A percentile compares a stretch with the other conserved stretches of the same genome.
Conservation (phyloP, 2,329 filamentous ascomycete genomes). For the Thielaviopsis musarum region DNA sequence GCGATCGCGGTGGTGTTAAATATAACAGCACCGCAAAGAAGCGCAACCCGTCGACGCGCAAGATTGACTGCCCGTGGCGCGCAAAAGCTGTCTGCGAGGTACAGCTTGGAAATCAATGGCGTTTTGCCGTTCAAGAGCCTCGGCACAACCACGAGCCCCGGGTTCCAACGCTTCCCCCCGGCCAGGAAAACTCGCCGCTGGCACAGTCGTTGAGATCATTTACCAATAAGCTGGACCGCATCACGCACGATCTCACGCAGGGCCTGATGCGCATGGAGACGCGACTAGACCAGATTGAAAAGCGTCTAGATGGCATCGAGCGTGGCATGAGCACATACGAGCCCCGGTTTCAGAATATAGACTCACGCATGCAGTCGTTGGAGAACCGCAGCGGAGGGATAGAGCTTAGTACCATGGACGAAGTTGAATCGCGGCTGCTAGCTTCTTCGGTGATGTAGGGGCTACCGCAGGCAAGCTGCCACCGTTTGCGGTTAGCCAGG, state of each 20-base stretch:
- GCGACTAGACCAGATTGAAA: conserved; percentile 34
- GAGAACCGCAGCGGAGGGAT: conserved; percentile 17
- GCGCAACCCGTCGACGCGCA: conserved; percentile 45
- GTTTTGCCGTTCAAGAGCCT: conserved; percentile 43
- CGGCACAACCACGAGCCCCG: conserved; percentile 46
- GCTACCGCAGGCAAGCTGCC: not conserved
- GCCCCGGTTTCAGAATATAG: conserved; percentile 28
- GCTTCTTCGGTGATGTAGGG: conserved; percentile 15
- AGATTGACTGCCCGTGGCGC: conserved; percentile 46
- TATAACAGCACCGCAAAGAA: conserved; percentile 50
- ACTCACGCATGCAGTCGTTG: conserved; percentile 25
- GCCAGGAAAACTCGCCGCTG: conserved; percentile 40
- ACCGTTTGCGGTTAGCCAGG: too few relatives aligned
- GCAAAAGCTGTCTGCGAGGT: conserved; percentile 49
- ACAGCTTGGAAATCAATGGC: conserved; percentile 45
- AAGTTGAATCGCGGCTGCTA: conserved; percentile 27
- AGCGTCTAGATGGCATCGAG: conserved; percentile 38
- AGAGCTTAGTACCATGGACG: conserved; percentile 25
- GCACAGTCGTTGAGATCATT: conserved; percentile 40
- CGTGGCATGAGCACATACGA: conserved; percentile 26
- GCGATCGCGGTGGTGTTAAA: conserved; percentile 46
- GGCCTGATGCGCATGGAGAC: conserved; percentile 34
- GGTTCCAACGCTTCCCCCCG: conserved; percentile 33
- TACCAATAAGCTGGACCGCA: conserved; percentile 41
- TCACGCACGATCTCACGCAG: conserved; percentile 38